Percentiles rank a stretch among this genome's conserved stretches.
Evolutionary conservation across 441 rosid genomes (phyloP).

Genomic region (Erodium moschatum): DNA sequence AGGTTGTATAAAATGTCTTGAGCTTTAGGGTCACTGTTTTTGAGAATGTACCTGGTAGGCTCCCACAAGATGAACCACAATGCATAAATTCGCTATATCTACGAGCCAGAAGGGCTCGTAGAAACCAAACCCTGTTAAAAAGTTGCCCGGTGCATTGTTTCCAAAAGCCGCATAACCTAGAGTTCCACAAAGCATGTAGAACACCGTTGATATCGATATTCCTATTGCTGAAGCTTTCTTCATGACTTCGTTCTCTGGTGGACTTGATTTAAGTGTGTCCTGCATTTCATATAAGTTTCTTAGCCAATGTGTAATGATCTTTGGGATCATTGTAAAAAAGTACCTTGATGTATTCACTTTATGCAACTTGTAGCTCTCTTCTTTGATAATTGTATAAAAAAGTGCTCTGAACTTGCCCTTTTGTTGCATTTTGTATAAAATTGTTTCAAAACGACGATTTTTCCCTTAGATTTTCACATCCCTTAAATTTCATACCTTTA

Average conservation of each 20-base stretch:
- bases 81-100: conserved; percentile 46
- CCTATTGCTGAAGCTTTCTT: conserved; percentile 40
- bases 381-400: too few species aligned
- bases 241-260: conserved; percentile 50
- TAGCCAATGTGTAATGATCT: too few species aligned
- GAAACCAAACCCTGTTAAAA: conserved; percentile 54
- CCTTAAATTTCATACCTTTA: too few species aligned
- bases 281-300: conserved; percentile 16
- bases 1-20: neutral
- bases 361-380: too few species aligned
- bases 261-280: conserved; percentile 49
- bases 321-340: too few species aligned
- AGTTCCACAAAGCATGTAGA: conserved; percentile 45
- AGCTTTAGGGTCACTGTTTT: neutral
- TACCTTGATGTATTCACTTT: too few species aligned
- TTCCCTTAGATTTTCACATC: too few species aligned
- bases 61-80: conserved; percentile 47
- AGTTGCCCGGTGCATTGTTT: conserved; percentile 44
- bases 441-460: too few species aligned
- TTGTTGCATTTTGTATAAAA: too few species aligned
- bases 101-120: conserved; percentile 56
- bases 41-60: conserved; percentile 45
- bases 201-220: conserved; percentile 37
- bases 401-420: too few species aligned
- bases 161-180: conserved; percentile 59